A percentile compares a stretch with the other conserved stretches of the same genome.
These are phyloP conservation scores for Rubia tinctorum DNA, from an alignment of 305 asterid genomes.

Conservation along the genomic window DNA sequence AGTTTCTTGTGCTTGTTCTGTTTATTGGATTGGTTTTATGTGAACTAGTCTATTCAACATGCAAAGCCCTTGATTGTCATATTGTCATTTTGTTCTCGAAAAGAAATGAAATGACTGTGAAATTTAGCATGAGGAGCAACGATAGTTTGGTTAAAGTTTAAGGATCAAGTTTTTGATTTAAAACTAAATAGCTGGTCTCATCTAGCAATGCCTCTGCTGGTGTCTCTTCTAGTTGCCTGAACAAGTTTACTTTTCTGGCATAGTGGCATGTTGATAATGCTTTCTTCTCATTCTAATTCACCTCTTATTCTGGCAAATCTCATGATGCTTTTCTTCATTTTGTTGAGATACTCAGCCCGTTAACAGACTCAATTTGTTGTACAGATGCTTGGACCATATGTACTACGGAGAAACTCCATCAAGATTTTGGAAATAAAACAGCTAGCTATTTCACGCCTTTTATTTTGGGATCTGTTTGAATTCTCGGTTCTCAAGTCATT, in stretches of 20 bases:
- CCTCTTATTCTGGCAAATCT: neutral
- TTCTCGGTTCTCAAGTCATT: neutral
- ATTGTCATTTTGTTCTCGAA: neutral
- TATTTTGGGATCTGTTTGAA: neutral
- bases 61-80: neutral
- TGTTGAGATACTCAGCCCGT: neutral
- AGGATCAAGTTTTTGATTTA: too few species aligned
- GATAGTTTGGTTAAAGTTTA: neutral
- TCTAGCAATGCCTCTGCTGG: neutral
- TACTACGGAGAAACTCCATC: neutral
- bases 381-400: neutral
- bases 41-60: neutral
- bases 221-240: neutral
- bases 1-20: neutral
- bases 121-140: too few species aligned
- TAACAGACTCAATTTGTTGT: neutral
- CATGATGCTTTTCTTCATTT: neutral
- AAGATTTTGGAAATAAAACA: slow-evolving; percentile 2
- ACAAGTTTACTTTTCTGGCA: neutral
- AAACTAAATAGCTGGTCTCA: neutral
- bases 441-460: neutral
- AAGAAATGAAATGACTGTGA: neutral
- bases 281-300: neutral
- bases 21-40: neutral
- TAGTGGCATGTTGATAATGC: neutral